These are phyloP conservation scores for Tetracladium marchalianum DNA, from an alignment of 495 filamentous ascomycete species.

Conservation along the genomic window DNA sequence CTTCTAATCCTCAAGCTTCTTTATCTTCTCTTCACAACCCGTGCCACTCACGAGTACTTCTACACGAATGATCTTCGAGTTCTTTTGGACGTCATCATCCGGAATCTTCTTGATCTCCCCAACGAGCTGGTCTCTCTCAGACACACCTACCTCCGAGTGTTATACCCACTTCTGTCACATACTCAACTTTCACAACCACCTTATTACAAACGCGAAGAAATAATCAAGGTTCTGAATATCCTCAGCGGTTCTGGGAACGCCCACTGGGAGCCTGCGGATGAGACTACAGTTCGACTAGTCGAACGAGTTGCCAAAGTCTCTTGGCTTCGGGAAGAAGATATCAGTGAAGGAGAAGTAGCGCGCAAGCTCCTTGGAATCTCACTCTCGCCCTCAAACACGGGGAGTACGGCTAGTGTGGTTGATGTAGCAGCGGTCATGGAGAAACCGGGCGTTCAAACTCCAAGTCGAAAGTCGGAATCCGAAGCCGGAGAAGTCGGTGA, in stretches of 20 bases:
- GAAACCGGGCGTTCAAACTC: conserved; percentile 78
- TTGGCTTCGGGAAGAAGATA: conserved; percentile 55
- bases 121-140: conserved; percentile 69
- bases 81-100: conserved; percentile 89
- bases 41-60: conserved; percentile 90
- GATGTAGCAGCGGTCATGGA: conserved; percentile 72
- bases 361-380: conserved; percentile 39
- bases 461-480: conserved; percentile 48
- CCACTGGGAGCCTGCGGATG: conserved; percentile 86
- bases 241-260: conserved; percentile 50
- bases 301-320: conserved; percentile 70
- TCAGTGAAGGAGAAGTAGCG: conserved; percentile 33
- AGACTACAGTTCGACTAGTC: conserved; percentile 79
- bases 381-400: conserved; percentile 34
- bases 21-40: conserved; percentile 88
- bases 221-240: conserved; percentile 61
- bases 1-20: conserved; percentile 90
- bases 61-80: conserved; percentile 96
- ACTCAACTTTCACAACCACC: conserved; percentile 79
- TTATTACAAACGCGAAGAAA: conserved; percentile 86
- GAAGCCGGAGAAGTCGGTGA: conserved; percentile 5
- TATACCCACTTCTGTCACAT: conserved; percentile 82
- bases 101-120: conserved; percentile 88
- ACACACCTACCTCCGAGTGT: conserved; percentile 95
- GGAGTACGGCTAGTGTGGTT: conserved; percentile 56